phyloP scores from a whole-genome alignment of 2,329 filamentous ascomycete genomes.

The Metarhizium sp. region DNA sequence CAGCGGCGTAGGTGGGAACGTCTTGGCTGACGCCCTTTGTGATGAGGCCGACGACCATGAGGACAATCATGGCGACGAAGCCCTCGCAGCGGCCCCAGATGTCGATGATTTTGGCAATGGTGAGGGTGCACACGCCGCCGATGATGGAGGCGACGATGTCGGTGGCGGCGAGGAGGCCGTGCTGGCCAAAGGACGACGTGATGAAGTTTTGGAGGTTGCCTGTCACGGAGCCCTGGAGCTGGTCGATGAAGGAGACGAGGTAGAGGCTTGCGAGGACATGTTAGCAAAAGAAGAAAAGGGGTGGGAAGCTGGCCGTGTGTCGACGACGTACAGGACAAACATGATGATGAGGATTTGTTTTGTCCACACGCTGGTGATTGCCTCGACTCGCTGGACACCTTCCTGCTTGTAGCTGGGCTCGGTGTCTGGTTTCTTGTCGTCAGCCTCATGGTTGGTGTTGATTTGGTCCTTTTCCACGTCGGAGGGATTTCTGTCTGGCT shows the following conservation, averaged over 20 bases:
- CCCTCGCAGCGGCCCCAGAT: slow-evolving; percentile 39
- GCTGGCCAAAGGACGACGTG: slow-evolving; percentile 54
- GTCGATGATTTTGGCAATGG: slow-evolving; percentile 39
- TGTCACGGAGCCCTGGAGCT: slow-evolving; percentile 25
- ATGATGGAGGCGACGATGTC: slow-evolving; percentile 46
- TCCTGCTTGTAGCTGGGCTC: no score
- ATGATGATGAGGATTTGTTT: no score
- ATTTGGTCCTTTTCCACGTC: no score
- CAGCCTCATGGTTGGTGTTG: no score
- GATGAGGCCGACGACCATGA: slow-evolving; percentile 44
- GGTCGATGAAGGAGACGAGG: slow-evolving; percentile 28
- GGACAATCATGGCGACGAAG: slow-evolving; percentile 30
- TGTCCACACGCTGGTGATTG: no score
- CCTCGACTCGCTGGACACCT: no score
- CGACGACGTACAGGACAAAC: no score
- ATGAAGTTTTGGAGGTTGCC: slow-evolving; percentile 52
- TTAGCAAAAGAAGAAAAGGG: no score
- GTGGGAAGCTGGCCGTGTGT: no score
- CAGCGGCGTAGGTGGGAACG: slow-evolving; percentile 49
- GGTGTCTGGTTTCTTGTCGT: no score
- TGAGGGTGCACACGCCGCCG: slow-evolving; percentile 27
- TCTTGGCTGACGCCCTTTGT: slow-evolving; percentile 53
- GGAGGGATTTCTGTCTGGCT: no score
- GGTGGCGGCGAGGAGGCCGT: slow-evolving; percentile 58
- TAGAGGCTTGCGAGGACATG: slow-evolving; percentile 1